Conservation (phyloP, 495 filamentous ascomycete genomes). For the Lophiostoma macrostomum region DNA sequence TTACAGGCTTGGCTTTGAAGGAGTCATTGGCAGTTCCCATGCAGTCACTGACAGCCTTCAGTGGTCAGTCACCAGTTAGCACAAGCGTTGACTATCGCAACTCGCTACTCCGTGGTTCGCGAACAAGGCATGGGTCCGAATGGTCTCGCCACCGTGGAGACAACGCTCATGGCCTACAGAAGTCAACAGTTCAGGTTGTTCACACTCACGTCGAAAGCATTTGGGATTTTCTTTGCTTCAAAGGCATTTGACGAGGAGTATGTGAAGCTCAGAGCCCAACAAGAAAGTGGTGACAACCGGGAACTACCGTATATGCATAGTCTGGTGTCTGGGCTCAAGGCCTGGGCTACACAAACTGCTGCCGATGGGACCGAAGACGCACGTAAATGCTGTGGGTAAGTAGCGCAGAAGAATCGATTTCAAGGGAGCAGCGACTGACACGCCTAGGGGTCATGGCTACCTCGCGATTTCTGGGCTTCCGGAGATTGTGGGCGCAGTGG, state of each 20-base stretch:
- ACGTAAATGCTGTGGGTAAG: constrained; percentile 19
- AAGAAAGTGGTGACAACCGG: not conserved
- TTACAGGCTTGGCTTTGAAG: too few relatives aligned
- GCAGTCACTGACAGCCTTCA: too few relatives aligned
- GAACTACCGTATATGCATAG: constrained; percentile 1
- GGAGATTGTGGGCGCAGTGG: constrained; percentile 21
- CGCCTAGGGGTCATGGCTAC: constrained; percentile 27
- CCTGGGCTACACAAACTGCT: constrained; percentile 13
- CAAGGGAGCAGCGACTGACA: too few relatives aligned
- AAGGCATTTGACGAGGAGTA: constrained; percentile 4
- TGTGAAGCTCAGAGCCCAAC: constrained; percentile 1
- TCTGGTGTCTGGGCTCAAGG: constrained; percentile 10
- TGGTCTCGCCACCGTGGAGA: not conserved
- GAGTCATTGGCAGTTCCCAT: too few relatives aligned
- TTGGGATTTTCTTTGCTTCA: constrained; percentile 14
- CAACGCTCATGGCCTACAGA: constrained; percentile 7
- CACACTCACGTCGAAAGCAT: constrained; percentile 11
- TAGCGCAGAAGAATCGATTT: too few relatives aligned
- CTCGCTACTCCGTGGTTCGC: constrained; percentile 15
- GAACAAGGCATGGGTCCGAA: constrained; percentile 15
- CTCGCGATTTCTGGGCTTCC: constrained; percentile 26
- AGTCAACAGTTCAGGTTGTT: constrained; percentile 15
- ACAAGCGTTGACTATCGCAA: constrained; percentile 7
- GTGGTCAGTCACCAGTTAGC: not conserved
- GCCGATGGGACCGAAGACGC: constrained; percentile 17